A percentile compares a stretch with the other conserved stretches of the same genome.
Conservation (phyloP, 2,329 filamentous ascomycete species). For the Fusarium sp. region DNA sequence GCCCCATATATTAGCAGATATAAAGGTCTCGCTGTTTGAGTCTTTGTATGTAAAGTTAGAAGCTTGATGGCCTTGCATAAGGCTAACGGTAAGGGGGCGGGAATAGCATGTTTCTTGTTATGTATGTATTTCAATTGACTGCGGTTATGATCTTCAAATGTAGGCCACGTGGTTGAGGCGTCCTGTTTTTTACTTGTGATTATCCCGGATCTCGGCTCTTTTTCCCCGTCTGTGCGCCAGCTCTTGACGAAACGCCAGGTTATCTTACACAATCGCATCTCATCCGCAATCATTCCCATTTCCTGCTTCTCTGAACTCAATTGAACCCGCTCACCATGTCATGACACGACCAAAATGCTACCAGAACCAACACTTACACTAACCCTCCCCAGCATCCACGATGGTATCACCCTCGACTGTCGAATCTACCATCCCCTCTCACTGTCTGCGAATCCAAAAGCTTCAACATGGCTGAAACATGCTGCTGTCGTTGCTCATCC, state of each 20-base stretch:
- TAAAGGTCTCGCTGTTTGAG: neutral
- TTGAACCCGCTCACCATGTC: slow-evolving; percentile 21
- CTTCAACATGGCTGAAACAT: slow-evolving; percentile 57
- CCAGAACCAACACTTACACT: slow-evolving; percentile 71
- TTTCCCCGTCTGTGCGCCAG: slow-evolving; percentile 28
- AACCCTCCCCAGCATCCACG: slow-evolving; percentile 85
- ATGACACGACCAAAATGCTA: slow-evolving; percentile 55
- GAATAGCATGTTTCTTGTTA: neutral
- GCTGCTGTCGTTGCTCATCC: slow-evolving; percentile 83
- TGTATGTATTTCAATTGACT: neutral
- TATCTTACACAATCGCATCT: slow-evolving; percentile 7
- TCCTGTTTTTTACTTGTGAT: slow-evolving; percentile 7
- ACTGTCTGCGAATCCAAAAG: slow-evolving; percentile 46
- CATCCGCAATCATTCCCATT: neutral
- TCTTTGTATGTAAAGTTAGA: neutral
- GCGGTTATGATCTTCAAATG: neutral
- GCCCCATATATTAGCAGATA: neutral
- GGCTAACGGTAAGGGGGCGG: neutral
- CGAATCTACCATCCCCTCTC: slow-evolving; percentile 79
- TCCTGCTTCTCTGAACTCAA: neutral
- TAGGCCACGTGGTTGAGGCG: neutral
- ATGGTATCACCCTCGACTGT: slow-evolving; percentile 79
- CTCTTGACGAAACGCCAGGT: slow-evolving; percentile 19
- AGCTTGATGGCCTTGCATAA: neutral
- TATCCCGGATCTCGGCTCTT: slow-evolving; percentile 14